Evolutionary conservation across 2,329 filamentous ascomycete species (phyloP).

Genomic region (Cladorrhinum sp.): DNA sequence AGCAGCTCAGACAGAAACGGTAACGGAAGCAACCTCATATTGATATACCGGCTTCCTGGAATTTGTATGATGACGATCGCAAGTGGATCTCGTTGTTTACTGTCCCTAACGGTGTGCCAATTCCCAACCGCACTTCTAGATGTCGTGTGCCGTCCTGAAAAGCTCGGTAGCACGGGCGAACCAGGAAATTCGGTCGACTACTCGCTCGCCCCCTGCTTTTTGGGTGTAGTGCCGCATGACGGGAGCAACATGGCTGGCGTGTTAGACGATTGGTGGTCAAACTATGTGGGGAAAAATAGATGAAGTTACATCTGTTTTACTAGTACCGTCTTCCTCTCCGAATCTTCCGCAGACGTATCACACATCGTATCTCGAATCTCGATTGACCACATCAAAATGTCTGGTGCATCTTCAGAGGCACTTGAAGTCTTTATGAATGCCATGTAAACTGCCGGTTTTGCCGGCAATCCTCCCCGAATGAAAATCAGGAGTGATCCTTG

Average conservation of each 20-base stretch:
- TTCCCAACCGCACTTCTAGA: background rate
- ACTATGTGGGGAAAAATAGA: background rate
- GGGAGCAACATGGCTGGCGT: background rate
- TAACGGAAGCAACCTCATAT: too few relatives aligned
- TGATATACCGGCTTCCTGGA: too few relatives aligned
- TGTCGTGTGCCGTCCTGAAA: background rate
- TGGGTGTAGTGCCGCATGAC: background rate
- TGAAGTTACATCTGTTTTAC: background rate
- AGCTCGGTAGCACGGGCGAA: background rate
- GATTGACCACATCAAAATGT: background rate
- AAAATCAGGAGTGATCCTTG: background rate
- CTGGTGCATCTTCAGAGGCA: background rate
- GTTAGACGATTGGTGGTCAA: slow-evolving; percentile 1
- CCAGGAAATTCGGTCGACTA: background rate
- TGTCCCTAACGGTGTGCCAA: background rate
- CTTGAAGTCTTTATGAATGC: background rate
- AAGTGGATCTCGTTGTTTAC: background rate
- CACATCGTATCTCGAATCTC: background rate
- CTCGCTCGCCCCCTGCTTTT: background rate
- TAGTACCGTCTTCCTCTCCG: background rate
- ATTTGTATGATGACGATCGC: background rate
- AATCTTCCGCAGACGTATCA: background rate
- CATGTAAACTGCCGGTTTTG: background rate
- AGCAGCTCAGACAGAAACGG: background rate
- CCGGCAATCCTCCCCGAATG: background rate